Conservation (phyloP, 2,329 filamentous ascomycete genomes). For the Aspergillus melleus region DNA sequence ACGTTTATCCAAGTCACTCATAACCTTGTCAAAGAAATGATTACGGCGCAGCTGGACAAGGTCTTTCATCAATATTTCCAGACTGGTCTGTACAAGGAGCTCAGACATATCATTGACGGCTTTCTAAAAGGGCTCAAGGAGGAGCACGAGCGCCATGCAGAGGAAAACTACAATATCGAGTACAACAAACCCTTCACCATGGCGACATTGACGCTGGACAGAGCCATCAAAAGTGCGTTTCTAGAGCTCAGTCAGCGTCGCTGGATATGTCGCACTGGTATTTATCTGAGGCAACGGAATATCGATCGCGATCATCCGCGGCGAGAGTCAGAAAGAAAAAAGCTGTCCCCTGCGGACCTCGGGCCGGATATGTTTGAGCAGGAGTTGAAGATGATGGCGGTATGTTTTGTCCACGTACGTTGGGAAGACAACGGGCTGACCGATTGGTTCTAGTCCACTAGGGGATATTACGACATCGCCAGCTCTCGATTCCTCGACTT, state of each 20-base stretch:
- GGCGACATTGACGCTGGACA: conserved; percentile 26
- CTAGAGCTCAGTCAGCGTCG: conserved; percentile 20
- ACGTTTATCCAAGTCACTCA: conserved; percentile 37
- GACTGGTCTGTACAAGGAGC: conserved; percentile 35
- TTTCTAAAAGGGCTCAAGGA: conserved; percentile 48
- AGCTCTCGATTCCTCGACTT: conserved; percentile 41
- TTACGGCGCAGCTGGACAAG: conserved; percentile 49
- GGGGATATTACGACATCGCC: conserved; percentile 43
- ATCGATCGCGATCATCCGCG: conserved; percentile 21
- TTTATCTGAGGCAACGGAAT: conserved; percentile 15
- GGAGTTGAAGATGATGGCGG: conserved; percentile 45
- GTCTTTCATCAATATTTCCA: conserved; percentile 36
- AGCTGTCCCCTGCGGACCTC: conserved; percentile 27
- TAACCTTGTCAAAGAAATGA: conserved; percentile 28
- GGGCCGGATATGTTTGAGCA: conserved; percentile 35
- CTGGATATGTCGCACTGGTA: conserved; percentile 14
- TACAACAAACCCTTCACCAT: conserved; percentile 59
- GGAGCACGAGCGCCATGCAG: conserved; percentile 46
- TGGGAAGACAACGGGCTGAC: conserved; percentile 6
- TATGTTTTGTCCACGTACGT: conserved; percentile 23
- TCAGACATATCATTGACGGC: conserved; percentile 43
- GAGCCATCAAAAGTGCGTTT: conserved; percentile 17
- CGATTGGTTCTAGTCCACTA: conserved; percentile 27
- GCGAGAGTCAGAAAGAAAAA: conserved; percentile 22
- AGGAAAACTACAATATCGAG: conserved; percentile 56